Percentiles rank a stretch among this genome's conserved stretches.
Evolutionary conservation across 768 basidiomycete genomes (phyloP).

Genomic region (Macrolepiota dolichaula): DNA sequence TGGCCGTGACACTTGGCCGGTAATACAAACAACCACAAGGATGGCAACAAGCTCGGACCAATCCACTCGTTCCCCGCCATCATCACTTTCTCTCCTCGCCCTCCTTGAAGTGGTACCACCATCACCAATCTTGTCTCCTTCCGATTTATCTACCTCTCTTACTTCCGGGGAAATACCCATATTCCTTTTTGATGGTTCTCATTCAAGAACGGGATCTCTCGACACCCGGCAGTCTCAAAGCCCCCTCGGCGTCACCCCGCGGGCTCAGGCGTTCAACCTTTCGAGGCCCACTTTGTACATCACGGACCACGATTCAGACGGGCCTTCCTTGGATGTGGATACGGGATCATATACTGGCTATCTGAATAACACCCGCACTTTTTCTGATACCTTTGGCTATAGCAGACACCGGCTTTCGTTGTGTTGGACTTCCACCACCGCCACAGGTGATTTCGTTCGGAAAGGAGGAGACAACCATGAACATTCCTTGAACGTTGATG

Average conservation of each 20-base stretch:
- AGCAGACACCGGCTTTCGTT: background rate
- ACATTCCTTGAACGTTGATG: background rate
- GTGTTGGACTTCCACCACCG: background rate
- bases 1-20: background rate
- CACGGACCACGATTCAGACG: background rate
- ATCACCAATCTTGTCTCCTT: constrained; percentile 43
- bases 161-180: constrained; percentile 54
- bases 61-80: constrained; percentile 24
- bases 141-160: constrained; percentile 28
- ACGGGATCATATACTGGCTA: background rate
- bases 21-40: constrained; percentile 11
- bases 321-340: background rate
- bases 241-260: background rate
- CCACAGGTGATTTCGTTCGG: background rate
- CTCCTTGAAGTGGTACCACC: constrained; percentile 37
- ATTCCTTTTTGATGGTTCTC: constrained; percentile 34
- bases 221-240: background rate
- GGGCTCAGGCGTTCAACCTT: constrained; percentile 6
- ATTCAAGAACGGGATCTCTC: constrained; percentile 13
- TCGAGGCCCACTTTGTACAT: constrained; percentile 6
- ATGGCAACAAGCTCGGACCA: background rate
- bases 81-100: constrained; percentile 38
- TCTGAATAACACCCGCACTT: background rate
- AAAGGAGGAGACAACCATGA: background rate
- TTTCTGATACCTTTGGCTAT: background rate